A percentile compares a stretch with the other conserved stretches of the same genome.
phyloP scores from a whole-genome alignment of 169 alveolate species.

The Plasmodium fragile region DNA sequence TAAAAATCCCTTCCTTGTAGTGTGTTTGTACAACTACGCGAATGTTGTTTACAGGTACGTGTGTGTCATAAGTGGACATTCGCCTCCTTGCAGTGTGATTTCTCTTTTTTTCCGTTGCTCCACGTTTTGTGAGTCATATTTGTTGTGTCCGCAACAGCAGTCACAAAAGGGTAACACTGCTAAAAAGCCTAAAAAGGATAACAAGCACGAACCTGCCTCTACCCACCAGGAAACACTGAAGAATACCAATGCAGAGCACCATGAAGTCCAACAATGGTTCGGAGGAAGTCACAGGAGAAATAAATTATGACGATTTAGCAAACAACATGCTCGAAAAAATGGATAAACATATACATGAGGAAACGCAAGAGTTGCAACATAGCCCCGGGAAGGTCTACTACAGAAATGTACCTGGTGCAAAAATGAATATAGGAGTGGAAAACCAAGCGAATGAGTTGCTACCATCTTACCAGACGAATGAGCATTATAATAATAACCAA shows the following conservation, averaged over 20 bases:
- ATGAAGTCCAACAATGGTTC: background rate
- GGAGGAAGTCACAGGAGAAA: conserved; percentile 23
- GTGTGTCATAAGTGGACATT: background rate
- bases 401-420: background rate
- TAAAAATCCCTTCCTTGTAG: background rate
- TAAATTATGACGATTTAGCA: conserved; percentile 38
- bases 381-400: conserved; percentile 3
- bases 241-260: conserved; percentile 10
- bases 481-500: background rate
- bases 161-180: background rate
- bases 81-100: background rate
- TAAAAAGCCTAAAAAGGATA: background rate
- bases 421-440: background rate
- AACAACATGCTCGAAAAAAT: conserved; percentile 51
- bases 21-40: background rate
- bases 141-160: background rate
- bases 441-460: background rate
- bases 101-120: background rate
- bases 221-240: background rate
- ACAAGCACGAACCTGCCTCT: background rate
- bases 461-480: background rate
- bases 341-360: conserved; percentile 64
- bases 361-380: background rate
- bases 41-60: background rate
- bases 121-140: background rate